These are phyloP conservation scores for Diaporthe sp. DNA, from an alignment of 2,329 filamentous ascomycete species.

Conservation along the genomic window DNA sequence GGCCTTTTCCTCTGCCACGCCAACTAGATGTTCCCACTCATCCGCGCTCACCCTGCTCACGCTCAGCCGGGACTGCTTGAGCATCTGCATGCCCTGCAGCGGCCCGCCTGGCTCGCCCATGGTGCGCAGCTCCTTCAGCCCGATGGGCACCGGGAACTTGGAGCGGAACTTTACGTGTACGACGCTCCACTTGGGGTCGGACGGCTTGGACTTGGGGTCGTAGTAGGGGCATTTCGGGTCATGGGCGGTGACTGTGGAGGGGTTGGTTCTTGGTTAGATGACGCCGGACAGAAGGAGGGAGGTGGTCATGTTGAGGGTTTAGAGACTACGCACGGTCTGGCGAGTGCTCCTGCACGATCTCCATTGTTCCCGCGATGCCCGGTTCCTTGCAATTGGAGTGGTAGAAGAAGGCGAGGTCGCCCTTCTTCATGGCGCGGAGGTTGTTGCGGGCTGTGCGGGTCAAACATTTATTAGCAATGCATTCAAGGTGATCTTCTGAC, in stretches of 20 bases:
- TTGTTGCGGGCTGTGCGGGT: conserved; percentile 80
- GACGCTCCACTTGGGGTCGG: conserved; percentile 85
- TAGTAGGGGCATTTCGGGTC: conserved; percentile 84
- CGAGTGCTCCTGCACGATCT: conserved; percentile 87
- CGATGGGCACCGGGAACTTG: conserved; percentile 82
- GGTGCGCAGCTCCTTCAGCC: conserved; percentile 78
- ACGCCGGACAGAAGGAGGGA: not conserved
- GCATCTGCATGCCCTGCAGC: conserved; percentile 83
- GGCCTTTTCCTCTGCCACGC: conserved; percentile 63
- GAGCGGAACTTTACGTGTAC: conserved; percentile 90
- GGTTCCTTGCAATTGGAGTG: conserved; percentile 94
- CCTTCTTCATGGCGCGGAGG: conserved; percentile 89
- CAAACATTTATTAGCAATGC: not conserved
- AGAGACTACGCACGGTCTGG: conserved; percentile 75
- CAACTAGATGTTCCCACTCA: conserved; percentile 77
- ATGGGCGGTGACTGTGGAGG: conserved; percentile 75
- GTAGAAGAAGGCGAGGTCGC: conserved; percentile 96
- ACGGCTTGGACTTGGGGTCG: conserved; percentile 79
- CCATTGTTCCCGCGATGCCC: conserved; percentile 89
- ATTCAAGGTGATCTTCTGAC: not conserved
- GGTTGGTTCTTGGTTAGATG: not conserved
- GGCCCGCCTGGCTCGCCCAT: conserved; percentile 69
- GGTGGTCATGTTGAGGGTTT: not conserved
- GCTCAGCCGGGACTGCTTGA: conserved; percentile 86
- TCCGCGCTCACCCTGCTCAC: conserved; percentile 76